These are phyloP conservation scores for Zanthoxylum bungeanum DNA, from an alignment of 345 rosid species.

Conservation along the genomic window DNA sequence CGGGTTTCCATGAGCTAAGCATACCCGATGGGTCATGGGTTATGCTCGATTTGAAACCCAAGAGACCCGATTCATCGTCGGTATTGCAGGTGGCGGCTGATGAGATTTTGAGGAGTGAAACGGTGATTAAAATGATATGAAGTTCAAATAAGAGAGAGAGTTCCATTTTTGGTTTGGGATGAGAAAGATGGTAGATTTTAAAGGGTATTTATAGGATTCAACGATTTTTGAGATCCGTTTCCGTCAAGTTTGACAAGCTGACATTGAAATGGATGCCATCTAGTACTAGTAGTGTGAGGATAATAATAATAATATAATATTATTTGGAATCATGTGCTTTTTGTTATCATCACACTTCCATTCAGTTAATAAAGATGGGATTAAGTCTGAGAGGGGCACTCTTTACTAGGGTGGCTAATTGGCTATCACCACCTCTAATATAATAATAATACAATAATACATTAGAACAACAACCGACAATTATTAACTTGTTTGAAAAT, in stretches of 20 bases:
- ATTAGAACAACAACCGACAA: too few species aligned
- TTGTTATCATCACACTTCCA: too few species aligned
- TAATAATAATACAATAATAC: too few species aligned
- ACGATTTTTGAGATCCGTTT: neutral
- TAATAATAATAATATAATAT: too few species aligned
- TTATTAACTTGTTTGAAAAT: too few species aligned
- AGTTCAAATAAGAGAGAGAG: neutral
- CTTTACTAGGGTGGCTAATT: too few species aligned
- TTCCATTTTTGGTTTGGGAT: constrained; percentile 10
- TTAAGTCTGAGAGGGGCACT: too few species aligned
- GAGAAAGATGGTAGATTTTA: neutral
- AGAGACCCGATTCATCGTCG: constrained; percentile 64
- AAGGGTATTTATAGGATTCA: neutral
- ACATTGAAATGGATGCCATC: too few species aligned
- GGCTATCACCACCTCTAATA: too few species aligned
- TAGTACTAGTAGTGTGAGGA: too few species aligned
- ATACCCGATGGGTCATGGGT: constrained; percentile 65
- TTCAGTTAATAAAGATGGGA: too few species aligned
- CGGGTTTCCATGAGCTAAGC: constrained; percentile 63
- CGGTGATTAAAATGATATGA: constrained; percentile 6
- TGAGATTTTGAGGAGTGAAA: constrained; percentile 19
- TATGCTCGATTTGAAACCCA: constrained; percentile 67
- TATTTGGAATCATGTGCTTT: too few species aligned
- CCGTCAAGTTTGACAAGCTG: neutral
- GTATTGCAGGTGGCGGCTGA: constrained; percentile 47